A percentile compares a stretch with the other conserved stretches of the same genome.
Evolutionary conservation across 306 rosid species (phyloP).

Genomic region (Pyrus betulifolia): DNA sequence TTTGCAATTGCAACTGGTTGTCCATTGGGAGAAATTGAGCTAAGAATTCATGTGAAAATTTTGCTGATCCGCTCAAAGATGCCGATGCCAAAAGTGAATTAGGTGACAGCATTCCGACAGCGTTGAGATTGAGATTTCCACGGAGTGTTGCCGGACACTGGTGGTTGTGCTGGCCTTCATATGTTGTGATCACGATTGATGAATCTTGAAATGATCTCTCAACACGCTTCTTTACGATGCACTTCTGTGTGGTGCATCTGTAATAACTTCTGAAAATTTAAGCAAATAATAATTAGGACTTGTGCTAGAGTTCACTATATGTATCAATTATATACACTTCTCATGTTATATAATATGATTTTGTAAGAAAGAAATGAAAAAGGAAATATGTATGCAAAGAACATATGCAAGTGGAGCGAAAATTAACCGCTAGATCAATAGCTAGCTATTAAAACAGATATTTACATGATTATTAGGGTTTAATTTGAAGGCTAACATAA

Average conservation of each 20-base stretch:
- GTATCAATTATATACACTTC: background rate
- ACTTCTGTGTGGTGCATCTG: constrained; percentile 80
- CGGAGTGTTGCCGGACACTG: constrained; percentile 76
- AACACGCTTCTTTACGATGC: constrained; percentile 73
- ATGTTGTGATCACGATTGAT: constrained; percentile 68
- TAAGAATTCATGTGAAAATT: constrained; percentile 50
- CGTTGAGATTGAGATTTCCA: constrained; percentile 27
- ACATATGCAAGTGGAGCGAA: background rate
- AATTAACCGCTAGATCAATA: no score
- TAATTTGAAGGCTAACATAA: background rate
- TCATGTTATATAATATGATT: background rate
- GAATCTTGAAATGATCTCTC: constrained; percentile 82
- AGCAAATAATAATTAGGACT: background rate
- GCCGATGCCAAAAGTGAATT: background rate
- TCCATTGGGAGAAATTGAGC: constrained; percentile 51
- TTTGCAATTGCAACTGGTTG: constrained; percentile 13
- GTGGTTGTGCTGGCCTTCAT: constrained; percentile 88
- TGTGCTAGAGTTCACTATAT: background rate
- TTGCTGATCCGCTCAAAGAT: background rate
- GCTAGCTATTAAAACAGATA: background rate
- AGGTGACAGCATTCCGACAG: constrained; percentile 35
- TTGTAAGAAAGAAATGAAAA: background rate
- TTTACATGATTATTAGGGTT: no score
- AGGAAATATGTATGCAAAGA: background rate
- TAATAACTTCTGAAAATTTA: constrained; percentile 59